Evolutionary conservation across 257 asterid species (phyloP).

Genomic region (Galeopsis tetrahit): DNA sequence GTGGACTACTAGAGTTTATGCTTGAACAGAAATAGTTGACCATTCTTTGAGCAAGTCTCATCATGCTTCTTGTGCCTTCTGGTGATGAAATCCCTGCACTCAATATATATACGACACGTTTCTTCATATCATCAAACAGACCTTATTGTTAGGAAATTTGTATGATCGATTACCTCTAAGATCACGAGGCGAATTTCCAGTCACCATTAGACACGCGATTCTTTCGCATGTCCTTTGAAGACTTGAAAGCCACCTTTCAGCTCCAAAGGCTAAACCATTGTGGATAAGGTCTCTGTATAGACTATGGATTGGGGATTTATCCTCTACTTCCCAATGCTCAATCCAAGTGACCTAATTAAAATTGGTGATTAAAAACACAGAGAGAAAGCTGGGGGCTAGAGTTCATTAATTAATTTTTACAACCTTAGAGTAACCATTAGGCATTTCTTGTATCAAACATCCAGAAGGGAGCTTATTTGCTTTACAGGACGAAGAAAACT

Average conservation of each 20-base stretch:
- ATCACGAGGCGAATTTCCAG: slow-evolving; percentile 63
- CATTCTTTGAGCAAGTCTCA: slow-evolving; percentile 93
- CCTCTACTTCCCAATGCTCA: slow-evolving; percentile 93
- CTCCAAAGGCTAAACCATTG: slow-evolving; percentile 86
- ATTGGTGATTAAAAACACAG: background rate
- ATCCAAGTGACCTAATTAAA: slow-evolving; percentile 93
- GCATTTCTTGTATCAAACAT: slow-evolving; percentile 93
- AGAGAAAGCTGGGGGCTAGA: too few species aligned
- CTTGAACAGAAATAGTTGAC: slow-evolving; percentile 81
- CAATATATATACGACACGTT: background rate
- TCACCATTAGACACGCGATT: slow-evolving; percentile 75
- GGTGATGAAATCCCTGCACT: slow-evolving; percentile 68
- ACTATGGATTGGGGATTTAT: slow-evolving; percentile 59
- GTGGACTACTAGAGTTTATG: slow-evolving; percentile 71
- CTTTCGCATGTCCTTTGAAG: slow-evolving; percentile 86
- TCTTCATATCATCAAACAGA: background rate
- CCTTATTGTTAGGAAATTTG: background rate
- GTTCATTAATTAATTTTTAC: background rate
- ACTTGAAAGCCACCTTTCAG: slow-evolving; percentile 88
- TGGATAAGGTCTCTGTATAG: slow-evolving; percentile 75
- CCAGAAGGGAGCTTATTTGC: slow-evolving; percentile 88
- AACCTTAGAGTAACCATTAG: slow-evolving; percentile 98
- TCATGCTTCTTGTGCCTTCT: slow-evolving; percentile 91
- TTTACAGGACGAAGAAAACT: slow-evolving; percentile 56
- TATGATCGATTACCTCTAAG: slow-evolving; percentile 53